phyloP scores from a whole-genome alignment of 1,139 yeast genomes.

The Saccharomyces hybrid region DNA sequence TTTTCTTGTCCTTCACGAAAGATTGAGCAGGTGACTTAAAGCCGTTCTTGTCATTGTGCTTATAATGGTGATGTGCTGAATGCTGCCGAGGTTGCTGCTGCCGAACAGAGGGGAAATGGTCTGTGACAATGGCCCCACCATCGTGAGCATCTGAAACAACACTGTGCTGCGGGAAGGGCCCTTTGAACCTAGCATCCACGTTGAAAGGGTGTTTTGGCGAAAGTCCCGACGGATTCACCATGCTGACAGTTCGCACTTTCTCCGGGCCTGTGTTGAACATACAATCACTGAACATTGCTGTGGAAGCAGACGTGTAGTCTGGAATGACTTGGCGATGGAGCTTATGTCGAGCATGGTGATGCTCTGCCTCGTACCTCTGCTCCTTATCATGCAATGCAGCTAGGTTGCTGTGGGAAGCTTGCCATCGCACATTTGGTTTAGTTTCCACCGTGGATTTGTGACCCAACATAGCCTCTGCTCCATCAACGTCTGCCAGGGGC shows the following conservation, averaged over 20 bases:
- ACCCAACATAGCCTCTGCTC: neutral
- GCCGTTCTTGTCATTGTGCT: slow-evolving; percentile 2
- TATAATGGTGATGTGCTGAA: slow-evolving; percentile 3
- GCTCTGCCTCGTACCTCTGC: neutral
- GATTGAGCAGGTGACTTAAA: slow-evolving; percentile 1
- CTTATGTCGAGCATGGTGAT: slow-evolving; percentile 5
- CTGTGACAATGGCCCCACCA: neutral
- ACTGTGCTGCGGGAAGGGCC: neutral
- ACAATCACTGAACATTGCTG: slow-evolving; percentile 19
- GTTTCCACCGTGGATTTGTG: neutral
- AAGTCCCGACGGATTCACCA: neutral
- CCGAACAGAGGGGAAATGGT: neutral
- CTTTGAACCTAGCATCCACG: neutral
- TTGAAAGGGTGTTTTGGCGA: slow-evolving; percentile 8
- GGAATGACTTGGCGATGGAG: neutral
- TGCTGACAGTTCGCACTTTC: neutral
- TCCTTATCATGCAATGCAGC: neutral
- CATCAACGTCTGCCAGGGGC: neutral
- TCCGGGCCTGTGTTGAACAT: slow-evolving; percentile 9
- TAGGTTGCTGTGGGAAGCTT: neutral
- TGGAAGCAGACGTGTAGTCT: slow-evolving; percentile 16
- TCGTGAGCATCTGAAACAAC: neutral
- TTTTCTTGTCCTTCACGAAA: slow-evolving; percentile 9
- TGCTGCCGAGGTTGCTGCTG: slow-evolving; percentile 6
- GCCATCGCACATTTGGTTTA: slow-evolving; percentile 1